Conservation (phyloP, 1,139 yeast species). For the Lodderomyces elongisporus region DNA sequence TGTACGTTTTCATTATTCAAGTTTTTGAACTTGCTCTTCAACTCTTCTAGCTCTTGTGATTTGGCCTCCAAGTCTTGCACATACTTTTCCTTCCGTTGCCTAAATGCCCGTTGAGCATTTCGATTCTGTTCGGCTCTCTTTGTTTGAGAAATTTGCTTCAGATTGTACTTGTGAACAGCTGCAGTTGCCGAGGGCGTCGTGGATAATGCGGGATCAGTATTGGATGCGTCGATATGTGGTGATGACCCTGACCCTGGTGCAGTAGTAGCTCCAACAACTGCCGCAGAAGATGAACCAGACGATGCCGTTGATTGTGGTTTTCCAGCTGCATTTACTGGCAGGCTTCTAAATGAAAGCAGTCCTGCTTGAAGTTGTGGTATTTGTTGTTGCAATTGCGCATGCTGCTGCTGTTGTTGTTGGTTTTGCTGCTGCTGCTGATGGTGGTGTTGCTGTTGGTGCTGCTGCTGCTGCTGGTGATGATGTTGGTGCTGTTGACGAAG, state of each 20-base stretch:
- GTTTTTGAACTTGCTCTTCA: slow-evolving; percentile 59
- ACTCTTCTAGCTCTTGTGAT: slow-evolving; percentile 54
- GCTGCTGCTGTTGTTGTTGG: not conserved
- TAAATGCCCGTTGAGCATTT: slow-evolving; percentile 82
- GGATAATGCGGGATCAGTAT: slow-evolving; percentile 4
- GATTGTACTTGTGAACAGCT: slow-evolving; percentile 10
- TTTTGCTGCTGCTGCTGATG: not conserved
- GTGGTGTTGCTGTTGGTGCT: not conserved
- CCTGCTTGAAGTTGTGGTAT: not conserved
- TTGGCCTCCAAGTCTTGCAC: slow-evolving; percentile 72
- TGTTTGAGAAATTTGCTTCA: slow-evolving; percentile 51
- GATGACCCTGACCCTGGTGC: too few species aligned
- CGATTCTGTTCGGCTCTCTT: slow-evolving; percentile 88
- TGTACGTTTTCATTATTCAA: slow-evolving; percentile 66
- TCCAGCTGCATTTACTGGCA: not conserved
- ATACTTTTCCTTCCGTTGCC: slow-evolving; percentile 73
- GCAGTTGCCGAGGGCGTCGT: slow-evolving; percentile 1
- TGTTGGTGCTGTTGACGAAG: slow-evolving; percentile 49
- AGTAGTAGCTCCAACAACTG: too few species aligned
- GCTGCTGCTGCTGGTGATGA: slow-evolving; percentile 28
- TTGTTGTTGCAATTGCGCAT: not conserved
- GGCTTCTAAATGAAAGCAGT: not conserved
- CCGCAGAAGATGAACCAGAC: too few species aligned
- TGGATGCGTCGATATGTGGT: slow-evolving; percentile 1
- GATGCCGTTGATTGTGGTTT: not conserved